Conservation (phyloP, 495 filamentous ascomycete species). For the Penicillium soppii region DNA sequence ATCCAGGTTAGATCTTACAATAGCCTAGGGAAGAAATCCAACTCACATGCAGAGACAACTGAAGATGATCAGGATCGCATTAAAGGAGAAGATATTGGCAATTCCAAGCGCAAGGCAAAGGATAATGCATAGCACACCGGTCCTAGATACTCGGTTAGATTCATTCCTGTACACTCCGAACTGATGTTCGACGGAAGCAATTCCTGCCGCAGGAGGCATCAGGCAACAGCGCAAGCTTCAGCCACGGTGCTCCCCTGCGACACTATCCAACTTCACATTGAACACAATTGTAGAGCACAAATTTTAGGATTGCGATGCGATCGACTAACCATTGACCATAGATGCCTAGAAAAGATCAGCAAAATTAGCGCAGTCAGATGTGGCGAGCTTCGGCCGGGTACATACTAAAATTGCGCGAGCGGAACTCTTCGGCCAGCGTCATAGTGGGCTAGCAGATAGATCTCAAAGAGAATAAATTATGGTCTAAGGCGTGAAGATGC, state of each 20-base stretch:
- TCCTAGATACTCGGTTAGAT: constrained; percentile 55
- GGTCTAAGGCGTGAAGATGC: constrained; percentile 10
- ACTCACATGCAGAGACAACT: constrained; percentile 78
- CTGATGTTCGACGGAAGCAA: not conserved
- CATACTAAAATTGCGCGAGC: constrained; percentile 97
- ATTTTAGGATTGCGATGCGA: not conserved
- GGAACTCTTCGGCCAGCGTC: constrained; percentile 71
- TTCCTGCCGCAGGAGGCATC: not conserved
- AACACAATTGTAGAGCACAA: not conserved
- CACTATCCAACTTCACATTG: not conserved
- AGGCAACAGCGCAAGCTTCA: constrained; percentile 1
- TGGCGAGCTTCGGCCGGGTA: constrained; percentile 11
- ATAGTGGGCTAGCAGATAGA: constrained; percentile 32
- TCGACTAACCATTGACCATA: constrained; percentile 95
- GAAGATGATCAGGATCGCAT: constrained; percentile 71
- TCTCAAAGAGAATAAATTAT: not conserved
- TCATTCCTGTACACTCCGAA: not conserved
- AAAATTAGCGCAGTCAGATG: constrained; percentile 33
- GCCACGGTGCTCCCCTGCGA: not conserved
- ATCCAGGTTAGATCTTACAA: constrained; percentile 10
- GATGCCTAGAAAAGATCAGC: constrained; percentile 66
- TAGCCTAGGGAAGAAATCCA: not conserved
- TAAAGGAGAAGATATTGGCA: constrained; percentile 77
- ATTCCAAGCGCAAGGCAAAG: constrained; percentile 95
- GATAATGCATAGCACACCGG: constrained; percentile 89